Base-by-base conservation (phyloP, 2,329 filamentous ascomycete genomes). In the Alternaria panax region DNA sequence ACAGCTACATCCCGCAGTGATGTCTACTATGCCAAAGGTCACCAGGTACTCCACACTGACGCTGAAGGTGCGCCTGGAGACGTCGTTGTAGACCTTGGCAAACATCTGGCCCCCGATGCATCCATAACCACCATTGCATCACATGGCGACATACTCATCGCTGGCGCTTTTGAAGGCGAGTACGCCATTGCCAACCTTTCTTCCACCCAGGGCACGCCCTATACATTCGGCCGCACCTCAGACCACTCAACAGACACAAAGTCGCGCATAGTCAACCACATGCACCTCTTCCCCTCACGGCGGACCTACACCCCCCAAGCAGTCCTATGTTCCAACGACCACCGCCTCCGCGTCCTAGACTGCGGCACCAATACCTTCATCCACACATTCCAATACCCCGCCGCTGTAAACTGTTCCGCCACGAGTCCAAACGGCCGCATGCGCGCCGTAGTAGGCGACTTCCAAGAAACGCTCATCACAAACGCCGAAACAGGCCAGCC, bases 361-460 rank as follows among this genome's bases (percentile, higher is more conserved):
- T 82, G 82, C 66, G 76, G 75, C 32, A 84, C 86, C 4, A 85
- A 90, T 62, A 84, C 80, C 24, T 87, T 91, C 62, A 79, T 86
- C 5, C 80, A 83, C 36, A 79, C 84, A 30, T 81, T 83, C 61
- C 79, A 75, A 45, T 92, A 89, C 72, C 76, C 83, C 0, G 84
- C 86, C 65, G 83, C 90, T 3, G 82, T 92, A 60, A 94, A 94
- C 76, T 92, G 90, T 78, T 86, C 89, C 1, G 88, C 90, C 2
- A 83, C 90, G 2, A 92, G 90, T 1, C 88, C 91, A 0, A 88
- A 93, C 71, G 84, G 87, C 54, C 87, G 90, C 3, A 81, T 93
- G 66, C 88, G 91, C 48, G 86, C 88, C 16, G 83, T 93, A 63
- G 91, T 92, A 0, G 91, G 91, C 46, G 92, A 94, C 69, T 82